Conservation (phyloP, 2,329 filamentous ascomycete species). For the Fusarium chlamydosporum region DNA sequence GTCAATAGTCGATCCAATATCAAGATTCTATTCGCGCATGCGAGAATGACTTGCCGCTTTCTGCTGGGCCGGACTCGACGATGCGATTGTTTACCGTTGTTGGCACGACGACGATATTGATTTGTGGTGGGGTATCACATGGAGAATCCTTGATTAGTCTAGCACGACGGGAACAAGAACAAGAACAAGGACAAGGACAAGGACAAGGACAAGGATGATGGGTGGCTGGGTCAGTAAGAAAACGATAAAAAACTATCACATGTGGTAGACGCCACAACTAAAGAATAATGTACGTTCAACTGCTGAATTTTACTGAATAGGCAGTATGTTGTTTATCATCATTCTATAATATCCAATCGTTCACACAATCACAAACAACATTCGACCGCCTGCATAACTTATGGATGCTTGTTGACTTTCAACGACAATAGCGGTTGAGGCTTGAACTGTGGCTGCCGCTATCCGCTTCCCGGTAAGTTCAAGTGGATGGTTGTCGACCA, state of each 20-base stretch:
- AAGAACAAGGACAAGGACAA: conserved; percentile 20
- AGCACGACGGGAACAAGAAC: conserved; percentile 14
- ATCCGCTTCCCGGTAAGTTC: conserved; percentile 27
- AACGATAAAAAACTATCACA: conserved; percentile 25
- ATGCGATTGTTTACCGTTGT: conserved; percentile 37
- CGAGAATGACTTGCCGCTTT: conserved; percentile 35
- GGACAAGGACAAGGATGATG: conserved; percentile 18
- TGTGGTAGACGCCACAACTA: conserved; percentile 27
- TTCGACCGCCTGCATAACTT: neutral
- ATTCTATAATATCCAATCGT: neutral
- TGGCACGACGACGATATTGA: conserved; percentile 21
- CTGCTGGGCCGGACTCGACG: conserved; percentile 13
- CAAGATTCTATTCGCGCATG: conserved; percentile 30
- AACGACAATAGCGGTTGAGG: conserved; percentile 34
- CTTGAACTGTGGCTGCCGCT: conserved; percentile 36
- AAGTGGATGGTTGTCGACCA: conserved; percentile 4
- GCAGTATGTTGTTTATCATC: conserved; percentile 11
- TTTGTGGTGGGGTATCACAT: conserved; percentile 32
- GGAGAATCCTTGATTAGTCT: conserved; percentile 23
- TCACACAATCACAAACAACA: conserved; percentile 11
- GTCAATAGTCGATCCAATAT: conserved; percentile 20
- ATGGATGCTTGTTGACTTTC: conserved; percentile 1
- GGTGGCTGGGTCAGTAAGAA: neutral
- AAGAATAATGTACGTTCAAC: neutral
- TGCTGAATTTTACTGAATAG: conserved; percentile 11